A percentile compares a stretch with the other conserved stretches of the same genome.
phyloP scores from a whole-genome alignment of 2,329 filamentous ascomycete genomes.

The Pyricularia pennisetigena region DNA sequence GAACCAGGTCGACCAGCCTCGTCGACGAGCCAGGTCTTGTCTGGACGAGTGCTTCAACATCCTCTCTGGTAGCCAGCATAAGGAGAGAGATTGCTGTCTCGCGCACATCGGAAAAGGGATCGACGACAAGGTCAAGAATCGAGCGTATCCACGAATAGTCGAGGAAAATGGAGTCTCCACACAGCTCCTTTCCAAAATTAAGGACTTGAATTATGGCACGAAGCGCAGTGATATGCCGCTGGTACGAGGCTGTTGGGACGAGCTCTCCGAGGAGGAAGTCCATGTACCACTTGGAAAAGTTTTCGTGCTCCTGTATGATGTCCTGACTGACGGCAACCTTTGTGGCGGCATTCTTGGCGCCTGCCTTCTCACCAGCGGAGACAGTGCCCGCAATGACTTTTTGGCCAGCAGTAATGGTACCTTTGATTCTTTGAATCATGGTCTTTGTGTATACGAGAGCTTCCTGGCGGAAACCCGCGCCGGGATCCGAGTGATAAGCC shows the following conservation, averaged over 20 bases:
- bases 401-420: slow-evolving; percentile 26
- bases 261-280: slow-evolving; percentile 65
- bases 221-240: slow-evolving; percentile 74
- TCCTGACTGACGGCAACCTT: slow-evolving; percentile 11
- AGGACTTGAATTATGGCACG: slow-evolving; percentile 61
- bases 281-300: slow-evolving; percentile 68
- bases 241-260: slow-evolving; percentile 75
- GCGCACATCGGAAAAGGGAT: slow-evolving; percentile 90
- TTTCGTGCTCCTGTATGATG: slow-evolving; percentile 39
- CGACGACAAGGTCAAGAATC: slow-evolving; percentile 70
- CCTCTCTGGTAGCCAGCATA: slow-evolving; percentile 32
- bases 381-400: not conserved
- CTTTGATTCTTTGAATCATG: slow-evolving; percentile 66
- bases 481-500: slow-evolving; percentile 70
- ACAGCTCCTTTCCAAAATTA: slow-evolving; percentile 53
- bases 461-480: slow-evolving; percentile 79
- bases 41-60: slow-evolving; percentile 16
- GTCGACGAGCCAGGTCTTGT: not conserved
- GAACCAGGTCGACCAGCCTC: slow-evolving; percentile 24
- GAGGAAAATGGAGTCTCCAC: slow-evolving; percentile 17
- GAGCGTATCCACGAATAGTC: slow-evolving; percentile 46
- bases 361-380: not conserved
- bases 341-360: not conserved
- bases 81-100: slow-evolving; percentile 43
- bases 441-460: slow-evolving; percentile 64